Percentiles rank a stretch among this genome's conserved stretches.
Conservation (phyloP, 2,329 filamentous ascomycete species). For the Ascochyta rabiei region DNA sequence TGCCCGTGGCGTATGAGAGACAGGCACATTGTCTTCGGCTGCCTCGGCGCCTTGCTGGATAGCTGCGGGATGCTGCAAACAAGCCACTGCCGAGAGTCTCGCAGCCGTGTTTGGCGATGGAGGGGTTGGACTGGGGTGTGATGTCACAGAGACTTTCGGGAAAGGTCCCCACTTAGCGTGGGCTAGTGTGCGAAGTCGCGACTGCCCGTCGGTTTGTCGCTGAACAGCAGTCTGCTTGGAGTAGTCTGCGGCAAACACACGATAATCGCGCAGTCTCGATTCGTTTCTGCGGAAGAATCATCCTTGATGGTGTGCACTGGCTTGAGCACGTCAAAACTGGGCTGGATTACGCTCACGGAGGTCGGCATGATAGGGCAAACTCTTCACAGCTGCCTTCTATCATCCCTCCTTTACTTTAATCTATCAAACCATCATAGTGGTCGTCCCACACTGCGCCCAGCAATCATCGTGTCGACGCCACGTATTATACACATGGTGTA, state of each 20-base stretch:
- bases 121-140: conserved; percentile 2
- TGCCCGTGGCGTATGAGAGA: conserved; percentile 13
- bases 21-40: conserved; percentile 7
- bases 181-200: conserved; percentile 5
- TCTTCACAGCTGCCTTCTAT: not conserved
- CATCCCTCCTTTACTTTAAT: not conserved
- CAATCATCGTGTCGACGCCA: not conserved
- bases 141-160: conserved; percentile 13
- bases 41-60: conserved; percentile 10
- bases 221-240: conserved; percentile 1
- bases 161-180: not conserved
- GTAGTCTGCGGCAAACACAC: conserved; percentile 2
- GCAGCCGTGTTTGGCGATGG: conserved; percentile 12
- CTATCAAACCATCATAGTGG: not conserved
- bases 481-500: not conserved
- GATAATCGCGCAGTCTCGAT: conserved; percentile 9
- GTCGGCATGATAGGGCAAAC: conserved; percentile 3
- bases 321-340: conserved; percentile 13
- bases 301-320: conserved; percentile 10
- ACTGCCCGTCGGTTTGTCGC: conserved; percentile 13
- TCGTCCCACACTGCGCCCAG: no score
- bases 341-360: conserved; percentile 8
- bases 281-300: not conserved
- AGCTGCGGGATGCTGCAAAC: conserved; percentile 15
- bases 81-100: conserved; percentile 8